Percentiles rank a stretch among this genome's conserved stretches.
Evolutionary conservation across 2,329 filamentous ascomycete species (phyloP).

Genomic region (Colletotrichum tabaci): DNA sequence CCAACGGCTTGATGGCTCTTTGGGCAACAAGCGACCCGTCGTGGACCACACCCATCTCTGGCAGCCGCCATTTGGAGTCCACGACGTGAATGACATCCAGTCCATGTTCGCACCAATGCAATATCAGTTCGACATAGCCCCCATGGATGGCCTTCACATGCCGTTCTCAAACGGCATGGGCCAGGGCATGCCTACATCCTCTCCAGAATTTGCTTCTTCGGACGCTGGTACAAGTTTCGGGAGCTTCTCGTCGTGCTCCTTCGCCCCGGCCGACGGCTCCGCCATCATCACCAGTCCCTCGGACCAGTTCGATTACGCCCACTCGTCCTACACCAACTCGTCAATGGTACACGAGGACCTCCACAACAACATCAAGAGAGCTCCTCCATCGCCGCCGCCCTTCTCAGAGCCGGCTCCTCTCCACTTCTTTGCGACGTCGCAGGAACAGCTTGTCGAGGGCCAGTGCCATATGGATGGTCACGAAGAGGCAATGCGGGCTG

Average conservation of each 20-base stretch:
- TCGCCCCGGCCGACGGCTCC: constrained; percentile 24
- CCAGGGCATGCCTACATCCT: constrained; percentile 26
- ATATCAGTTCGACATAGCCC: constrained; percentile 24
- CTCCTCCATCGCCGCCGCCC: constrained; percentile 22
- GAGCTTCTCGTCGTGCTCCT: constrained; percentile 40
- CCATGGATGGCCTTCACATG: constrained; percentile 26
- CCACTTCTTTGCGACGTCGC: constrained; percentile 24
- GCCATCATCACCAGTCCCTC: constrained; percentile 21
- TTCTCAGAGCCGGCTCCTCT: constrained; percentile 33
- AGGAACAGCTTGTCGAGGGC: constrained; percentile 14
- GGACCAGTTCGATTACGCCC: constrained; percentile 31
- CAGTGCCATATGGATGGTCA: constrained; percentile 16
- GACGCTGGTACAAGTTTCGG: constrained; percentile 31
- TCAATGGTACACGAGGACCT: constrained; percentile 25
- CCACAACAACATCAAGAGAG: constrained; percentile 18
- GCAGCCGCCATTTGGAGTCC: constrained; percentile 18
- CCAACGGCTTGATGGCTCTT: constrained; percentile 28
- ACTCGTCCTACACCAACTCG: constrained; percentile 28
- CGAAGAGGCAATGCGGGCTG: background rate
- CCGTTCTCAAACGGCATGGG: constrained; percentile 10
- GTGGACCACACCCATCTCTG: constrained; percentile 28
- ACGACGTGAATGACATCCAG: constrained; percentile 31
- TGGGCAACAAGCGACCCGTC: constrained; percentile 32
- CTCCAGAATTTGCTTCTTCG: constrained; percentile 25
- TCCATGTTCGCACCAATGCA: constrained; percentile 40